Evolutionary conservation across 176 grass and related monocot genomes (phyloP).

Genomic region (Zoysia japonica): DNA sequence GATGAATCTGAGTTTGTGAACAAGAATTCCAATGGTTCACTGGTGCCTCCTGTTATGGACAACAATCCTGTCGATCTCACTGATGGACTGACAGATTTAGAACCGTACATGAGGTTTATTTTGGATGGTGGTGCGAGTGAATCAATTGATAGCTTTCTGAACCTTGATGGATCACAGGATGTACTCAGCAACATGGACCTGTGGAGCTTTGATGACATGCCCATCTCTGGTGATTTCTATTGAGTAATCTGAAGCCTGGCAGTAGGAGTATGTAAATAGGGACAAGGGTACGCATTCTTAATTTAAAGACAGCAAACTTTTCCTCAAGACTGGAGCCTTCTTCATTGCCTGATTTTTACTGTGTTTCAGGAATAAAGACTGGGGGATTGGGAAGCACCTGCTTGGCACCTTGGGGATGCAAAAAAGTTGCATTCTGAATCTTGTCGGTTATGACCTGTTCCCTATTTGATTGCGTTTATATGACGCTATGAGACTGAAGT

Average conservation of each 20-base stretch:
- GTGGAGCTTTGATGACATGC: constrained; percentile 86
- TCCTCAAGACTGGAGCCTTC: background rate
- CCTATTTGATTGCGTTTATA: constrained; percentile 33
- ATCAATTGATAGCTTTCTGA: constrained; percentile 59
- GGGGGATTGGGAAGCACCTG: constrained; percentile 42
- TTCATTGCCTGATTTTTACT: constrained; percentile 18
- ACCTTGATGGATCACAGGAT: constrained; percentile 52
- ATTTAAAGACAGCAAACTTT: background rate
- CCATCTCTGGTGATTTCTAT: constrained; percentile 32
- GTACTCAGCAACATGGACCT: constrained; percentile 54
- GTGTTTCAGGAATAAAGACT: constrained; percentile 57
- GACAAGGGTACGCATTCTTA: constrained; percentile 34
- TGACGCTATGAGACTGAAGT: constrained; percentile 35
- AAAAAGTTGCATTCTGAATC: constrained; percentile 47
- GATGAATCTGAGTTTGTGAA: constrained; percentile 28
- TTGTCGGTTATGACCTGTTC: constrained; percentile 32
- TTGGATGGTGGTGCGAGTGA: constrained; percentile 50
- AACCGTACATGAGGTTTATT: constrained; percentile 65
- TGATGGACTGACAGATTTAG: constrained; percentile 54
- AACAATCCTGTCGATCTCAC: constrained; percentile 42
- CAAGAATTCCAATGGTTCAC: background rate
- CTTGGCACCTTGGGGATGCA: constrained; percentile 43
- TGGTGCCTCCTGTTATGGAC: constrained; percentile 38
- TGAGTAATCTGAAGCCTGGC: constrained; percentile 30
- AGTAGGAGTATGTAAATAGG: constrained; percentile 43